These are phyloP conservation scores for Ramicandelaber brevisporus DNA, from an alignment of 192 early-diverging fungal genomes.

Conservation along the genomic window DNA sequence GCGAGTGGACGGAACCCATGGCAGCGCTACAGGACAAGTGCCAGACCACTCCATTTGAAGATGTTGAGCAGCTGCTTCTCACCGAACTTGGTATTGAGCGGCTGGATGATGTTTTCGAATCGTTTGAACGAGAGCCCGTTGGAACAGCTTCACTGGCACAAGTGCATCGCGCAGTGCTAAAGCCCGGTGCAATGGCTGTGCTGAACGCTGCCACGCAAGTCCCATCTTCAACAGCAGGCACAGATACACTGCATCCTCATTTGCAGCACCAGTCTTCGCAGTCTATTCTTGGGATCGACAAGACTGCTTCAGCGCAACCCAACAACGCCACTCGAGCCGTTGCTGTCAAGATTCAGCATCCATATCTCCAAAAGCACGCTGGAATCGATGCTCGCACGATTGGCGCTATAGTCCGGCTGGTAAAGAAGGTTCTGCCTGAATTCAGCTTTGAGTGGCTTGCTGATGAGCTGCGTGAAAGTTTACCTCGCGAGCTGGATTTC, in stretches of 20 bases:
- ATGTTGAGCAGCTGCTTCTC: slow-evolving; percentile 38
- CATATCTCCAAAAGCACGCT: slow-evolving; percentile 45
- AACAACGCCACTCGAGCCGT: slow-evolving; percentile 40
- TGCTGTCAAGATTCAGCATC: slow-evolving; percentile 87
- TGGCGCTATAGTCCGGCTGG: slow-evolving; percentile 24
- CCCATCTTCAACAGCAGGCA: too few species aligned
- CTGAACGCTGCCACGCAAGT: too few species aligned
- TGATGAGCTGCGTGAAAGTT: slow-evolving; percentile 54
- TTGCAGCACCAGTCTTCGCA: too few species aligned
- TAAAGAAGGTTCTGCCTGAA: slow-evolving; percentile 59
- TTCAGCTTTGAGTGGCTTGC: slow-evolving; percentile 81
- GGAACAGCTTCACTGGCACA: slow-evolving; percentile 90
- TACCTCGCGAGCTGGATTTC: slow-evolving; percentile 80
- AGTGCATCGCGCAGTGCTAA: slow-evolving; percentile 58
- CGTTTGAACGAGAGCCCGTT: slow-evolving; percentile 60
- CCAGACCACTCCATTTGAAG: slow-evolving; percentile 40
- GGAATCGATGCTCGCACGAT: slow-evolving; percentile 58
- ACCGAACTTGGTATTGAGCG: slow-evolving; percentile 36
- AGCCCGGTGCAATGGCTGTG: too few species aligned
- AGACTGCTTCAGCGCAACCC: too few species aligned
- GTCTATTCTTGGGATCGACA: too few species aligned
- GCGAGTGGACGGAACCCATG: slow-evolving; percentile 75
- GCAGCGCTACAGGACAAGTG: slow-evolving; percentile 57
- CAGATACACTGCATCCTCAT: too few species aligned
- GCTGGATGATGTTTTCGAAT: slow-evolving; percentile 36